Conservation (phyloP, 208 protist genomes). For the Angomonas deanei region DNA sequence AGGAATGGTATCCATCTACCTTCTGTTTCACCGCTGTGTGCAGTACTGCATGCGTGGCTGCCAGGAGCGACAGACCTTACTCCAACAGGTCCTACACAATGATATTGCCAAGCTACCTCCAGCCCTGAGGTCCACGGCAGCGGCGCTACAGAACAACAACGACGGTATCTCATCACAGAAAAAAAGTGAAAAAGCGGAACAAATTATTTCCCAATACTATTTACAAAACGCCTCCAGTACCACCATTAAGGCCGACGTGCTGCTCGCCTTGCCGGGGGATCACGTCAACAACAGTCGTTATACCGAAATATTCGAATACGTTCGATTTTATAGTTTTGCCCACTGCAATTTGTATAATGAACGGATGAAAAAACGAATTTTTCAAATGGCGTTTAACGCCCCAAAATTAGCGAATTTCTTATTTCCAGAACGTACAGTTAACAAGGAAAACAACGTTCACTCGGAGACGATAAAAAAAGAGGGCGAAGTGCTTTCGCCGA, state of each 20-base stretch:
- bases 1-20: background rate
- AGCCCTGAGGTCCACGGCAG: too few species aligned
- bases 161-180: too few species aligned
- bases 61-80: background rate
- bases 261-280: background rate
- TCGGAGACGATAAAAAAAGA: too few species aligned
- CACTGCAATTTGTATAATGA: background rate
- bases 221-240: background rate
- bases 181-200: too few species aligned
- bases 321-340: background rate
- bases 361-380: background rate
- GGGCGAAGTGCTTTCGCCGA: too few species aligned
- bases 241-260: background rate
- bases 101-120: too few species aligned
- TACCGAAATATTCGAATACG: background rate
- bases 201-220: background rate
- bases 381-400: too few species aligned
- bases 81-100: too few species aligned
- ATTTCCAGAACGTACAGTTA: too few species aligned
- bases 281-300: conserved; percentile 2
- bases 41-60: background rate
- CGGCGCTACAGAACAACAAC: too few species aligned
- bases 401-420: too few species aligned
- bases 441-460: too few species aligned
- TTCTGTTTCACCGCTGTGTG: background rate